Conservation (phyloP, 352 stramenopile genomes). For the Discostella stelligera region DNA sequence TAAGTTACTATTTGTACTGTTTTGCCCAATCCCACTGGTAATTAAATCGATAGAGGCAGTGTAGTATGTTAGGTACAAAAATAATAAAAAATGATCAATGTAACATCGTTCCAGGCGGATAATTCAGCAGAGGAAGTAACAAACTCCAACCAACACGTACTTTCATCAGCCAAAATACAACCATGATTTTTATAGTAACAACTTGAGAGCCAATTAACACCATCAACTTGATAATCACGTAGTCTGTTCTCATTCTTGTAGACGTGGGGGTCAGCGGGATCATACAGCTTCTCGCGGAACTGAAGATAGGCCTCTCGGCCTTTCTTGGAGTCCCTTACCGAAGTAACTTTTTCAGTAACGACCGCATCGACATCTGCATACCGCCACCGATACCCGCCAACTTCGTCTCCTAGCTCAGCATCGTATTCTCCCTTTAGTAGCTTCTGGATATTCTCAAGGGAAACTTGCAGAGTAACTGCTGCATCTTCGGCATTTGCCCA, state of each 20-base stretch:
- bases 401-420: constrained; percentile 81
- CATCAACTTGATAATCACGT: constrained; percentile 98
- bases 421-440: constrained; percentile 76
- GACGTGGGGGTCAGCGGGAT: constrained; percentile 74
- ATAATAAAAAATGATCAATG: no score
- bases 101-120: not conserved
- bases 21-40: constrained; percentile 85
- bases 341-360: constrained; percentile 64
- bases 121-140: not conserved
- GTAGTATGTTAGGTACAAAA: no score
- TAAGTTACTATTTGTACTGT: constrained; percentile 93
- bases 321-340: constrained; percentile 70
- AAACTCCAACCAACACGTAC: constrained; percentile 45
- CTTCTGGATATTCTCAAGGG: constrained; percentile 64
- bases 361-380: constrained; percentile 74
- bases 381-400: constrained; percentile 79
- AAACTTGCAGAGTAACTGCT: constrained; percentile 74
- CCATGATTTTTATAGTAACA: constrained; percentile 96
- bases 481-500: constrained; percentile 77
- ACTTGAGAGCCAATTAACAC: constrained; percentile 98
- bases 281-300: constrained; percentile 82
- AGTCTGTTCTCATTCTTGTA: constrained; percentile 89
- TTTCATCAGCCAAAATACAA: constrained; percentile 99
- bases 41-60: no score
- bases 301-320: constrained; percentile 77